phyloP scores from a whole-genome alignment of 1,284 basidiomycete genomes.

The Sanghuangporus sanghuang region DNA sequence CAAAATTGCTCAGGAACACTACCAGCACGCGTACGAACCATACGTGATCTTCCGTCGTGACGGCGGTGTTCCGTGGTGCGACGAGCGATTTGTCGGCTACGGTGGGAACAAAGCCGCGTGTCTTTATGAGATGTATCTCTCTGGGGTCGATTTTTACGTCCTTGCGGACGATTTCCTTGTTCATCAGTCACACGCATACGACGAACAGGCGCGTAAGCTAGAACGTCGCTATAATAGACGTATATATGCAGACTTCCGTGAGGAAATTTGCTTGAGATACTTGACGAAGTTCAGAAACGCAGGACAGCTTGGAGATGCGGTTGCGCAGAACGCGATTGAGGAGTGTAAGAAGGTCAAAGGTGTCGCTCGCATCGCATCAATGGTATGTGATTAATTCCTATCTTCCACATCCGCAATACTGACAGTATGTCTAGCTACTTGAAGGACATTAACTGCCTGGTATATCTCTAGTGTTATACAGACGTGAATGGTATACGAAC shows the following conservation, averaged over 20 bases:
- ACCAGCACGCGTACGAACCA: constrained; percentile 80
- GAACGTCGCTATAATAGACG: constrained; percentile 76
- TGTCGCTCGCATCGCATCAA: constrained; percentile 34
- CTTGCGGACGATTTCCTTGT: constrained; percentile 82
- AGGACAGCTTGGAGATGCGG: constrained; percentile 42
- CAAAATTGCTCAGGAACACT: constrained; percentile 49
- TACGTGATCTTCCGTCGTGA: constrained; percentile 78
- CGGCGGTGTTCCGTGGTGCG: constrained; percentile 52
- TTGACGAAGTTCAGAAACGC: constrained; percentile 47
- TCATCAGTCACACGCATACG: constrained; percentile 79
- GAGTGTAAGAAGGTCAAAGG: constrained; percentile 64
- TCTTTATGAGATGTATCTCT: constrained; percentile 59
- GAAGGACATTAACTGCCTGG: constrained; percentile 1
- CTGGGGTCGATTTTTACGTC: constrained; percentile 72
- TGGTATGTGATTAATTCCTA: constrained; percentile 27
- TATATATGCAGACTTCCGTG: constrained; percentile 71
- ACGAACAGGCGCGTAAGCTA: constrained; percentile 61
- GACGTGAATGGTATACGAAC: background rate
- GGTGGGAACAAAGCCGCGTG: constrained; percentile 70
- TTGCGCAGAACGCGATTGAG: constrained; percentile 48
- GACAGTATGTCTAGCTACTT: constrained; percentile 1
- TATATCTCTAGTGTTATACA: background rate
- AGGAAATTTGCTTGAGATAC: constrained; percentile 65
- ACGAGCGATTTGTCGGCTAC: constrained; percentile 86
- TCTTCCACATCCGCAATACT: background rate